Evolutionary conservation across 177 flowering plant species (phyloP), one percentile per base, ranked within the genome.

Genomic region (Vitis hybrid): DNA sequence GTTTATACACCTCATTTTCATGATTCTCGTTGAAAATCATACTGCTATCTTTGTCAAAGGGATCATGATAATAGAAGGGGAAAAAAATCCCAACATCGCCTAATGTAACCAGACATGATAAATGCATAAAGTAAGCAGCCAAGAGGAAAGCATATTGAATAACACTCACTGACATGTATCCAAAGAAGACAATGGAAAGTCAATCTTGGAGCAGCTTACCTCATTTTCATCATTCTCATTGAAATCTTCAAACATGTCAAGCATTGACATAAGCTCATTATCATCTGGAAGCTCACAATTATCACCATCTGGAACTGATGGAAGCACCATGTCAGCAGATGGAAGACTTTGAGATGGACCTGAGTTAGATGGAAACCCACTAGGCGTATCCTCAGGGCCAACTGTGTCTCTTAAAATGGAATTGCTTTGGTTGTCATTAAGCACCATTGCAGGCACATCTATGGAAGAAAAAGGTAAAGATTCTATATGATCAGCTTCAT

Each of bases 151-250:
- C 45, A 39, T 39, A 39, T 0, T 39, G 45, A 39, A 39, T 39
- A 39, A 39, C 7, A 39, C 45, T 39, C 45, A 39, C 45, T 39
- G 45, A 39, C 45, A 39, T 0, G 8, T 7, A 39, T 39, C 45
- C 45, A 39, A 39, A 39, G 45, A 39, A 39, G 45, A 39, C 45
- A 39, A 29, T 31, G 49, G 50, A 13, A n/a, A 31, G 14, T 22
- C 29, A 22, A 61, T 61, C 64, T 11, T 13, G 5, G 34, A 19
- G 20, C 4, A 39, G 29, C 59, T 50, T 74, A 79, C 85, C 79
- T 70, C 66, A 57, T 54, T 58, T 20, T 26, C 52, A 6, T 8
- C 31, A 50, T 55, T 31, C 61, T 51, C 66, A 50, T 34, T 51
- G 34, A 55, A 57, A 31, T 70, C 78, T 0, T 31, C 26, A 52